Base-by-base conservation (phyloP, 352 stramenopile genomes). In the Globisporangium cystogenes region DNA sequence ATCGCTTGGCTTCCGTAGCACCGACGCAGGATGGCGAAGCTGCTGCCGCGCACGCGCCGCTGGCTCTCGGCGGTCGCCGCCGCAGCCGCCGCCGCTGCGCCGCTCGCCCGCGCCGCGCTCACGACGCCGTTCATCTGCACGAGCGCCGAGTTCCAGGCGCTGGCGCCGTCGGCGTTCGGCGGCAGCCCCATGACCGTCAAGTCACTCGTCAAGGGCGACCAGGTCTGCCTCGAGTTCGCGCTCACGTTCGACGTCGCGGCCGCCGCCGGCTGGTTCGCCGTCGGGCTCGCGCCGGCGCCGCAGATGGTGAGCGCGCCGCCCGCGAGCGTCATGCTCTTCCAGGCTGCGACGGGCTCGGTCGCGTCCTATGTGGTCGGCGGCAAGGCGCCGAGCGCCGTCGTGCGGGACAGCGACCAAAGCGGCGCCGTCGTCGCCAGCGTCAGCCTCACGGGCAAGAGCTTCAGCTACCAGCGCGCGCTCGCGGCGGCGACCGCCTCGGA, bases 311-410 rank as follows among this genome's bases (percentile, higher is more conserved):
- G 76, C 65, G 75, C 62, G 39, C 82, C 82, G 8, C 51, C 43
- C 16, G 64, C 67, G 35, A 93, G 87, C 57, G 80, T 86, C 39
- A 82, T 93, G 73, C 65, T 90, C 48, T 89, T 86, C 58, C 71
- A 76, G 48, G 67, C 69, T 55, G 39, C 52, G 1, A 56, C 68
- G 26, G 68, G 67, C 41, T 44, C 45, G 12, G 71, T 72, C 16
- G 65, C 70, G 50, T 71, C 74, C n/a, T 86, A 82, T 46, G 26
- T 71, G 27, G 62, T 91, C 36, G 65, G 62, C 15, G 74, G 64
- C 55, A 82, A 90, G 58, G 53, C 59, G 63, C 46, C 62, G 54
- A 20, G 11, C 21, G 21, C 26, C 16, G 69, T 90, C 53, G 72
- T 51, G 20, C 58, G 62, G 21, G 66, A 82, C 47, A 70, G 53